Evolutionary conservation across 2,329 filamentous ascomycete species (phyloP), one percentile per base, ranked within the genome.

Genomic region (Ophiosphaerella narmari): DNA sequence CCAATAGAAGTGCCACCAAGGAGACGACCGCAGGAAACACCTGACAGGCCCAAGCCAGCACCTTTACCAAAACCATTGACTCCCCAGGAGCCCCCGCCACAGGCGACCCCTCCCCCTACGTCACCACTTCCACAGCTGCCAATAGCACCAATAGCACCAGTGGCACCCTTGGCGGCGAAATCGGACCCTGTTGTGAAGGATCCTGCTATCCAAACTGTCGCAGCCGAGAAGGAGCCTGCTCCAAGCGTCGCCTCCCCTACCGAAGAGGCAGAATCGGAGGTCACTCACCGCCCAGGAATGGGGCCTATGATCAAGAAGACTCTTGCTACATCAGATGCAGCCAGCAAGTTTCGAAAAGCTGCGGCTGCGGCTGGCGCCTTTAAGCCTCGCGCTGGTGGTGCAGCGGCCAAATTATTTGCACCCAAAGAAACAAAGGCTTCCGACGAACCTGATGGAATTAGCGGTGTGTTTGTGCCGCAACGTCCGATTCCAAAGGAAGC

Each of bases 241-340:
- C 40, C 75, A 74, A 55, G 79, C 81, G 21, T 74, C 71, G 18
- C 67, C 73, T 31, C 76, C 70, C 26, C 82, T 78, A 45, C 52
- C 5, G 57, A 63, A 13, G 48, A 70, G 80, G 79, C 74, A 72
- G 81, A 82, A 24, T 80, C 81, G 38, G 79, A 82, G 31, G 81
- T 79, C 40, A 71, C 74, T 26, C 78, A 81, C 58, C 79, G 90
- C n/a, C 90, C 91, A 14, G 91, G 91, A 1, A 80, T 96, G 6
- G 91, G 91, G 0, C 90, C 91, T 2, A 96, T 96, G 92, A 88
- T 97, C 63, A 93, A 90, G 73, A 85, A 87, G 55, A 90, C 90
- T 0, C 84, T 84, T 54, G 87, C 86, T 1, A 86, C 82, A 55
- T 82, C 80, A n/a, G 87, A 94, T 48, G 80, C 94, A 62, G 89